Conservation (phyloP, 768 basidiomycete species). For the Lactarius hengduanensis region DNA sequence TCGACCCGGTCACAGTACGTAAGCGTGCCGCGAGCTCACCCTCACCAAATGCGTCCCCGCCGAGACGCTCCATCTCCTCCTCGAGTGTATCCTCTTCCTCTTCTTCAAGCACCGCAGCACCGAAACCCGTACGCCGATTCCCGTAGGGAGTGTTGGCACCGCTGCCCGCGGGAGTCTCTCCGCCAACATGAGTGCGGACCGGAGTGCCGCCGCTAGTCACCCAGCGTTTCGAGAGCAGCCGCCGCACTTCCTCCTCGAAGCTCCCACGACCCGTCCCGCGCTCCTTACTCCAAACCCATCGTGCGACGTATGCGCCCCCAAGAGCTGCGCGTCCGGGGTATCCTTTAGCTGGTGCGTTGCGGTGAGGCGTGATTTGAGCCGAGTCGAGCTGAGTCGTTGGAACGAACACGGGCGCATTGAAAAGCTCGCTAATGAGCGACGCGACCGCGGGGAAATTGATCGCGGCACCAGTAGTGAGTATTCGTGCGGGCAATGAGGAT, state of each 20-base stretch:
- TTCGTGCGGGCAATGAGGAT: constrained; percentile 57
- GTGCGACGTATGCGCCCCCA: constrained; percentile 74
- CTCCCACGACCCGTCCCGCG: constrained; percentile 50
- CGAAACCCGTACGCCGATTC: constrained; percentile 50
- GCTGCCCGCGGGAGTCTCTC: constrained; percentile 45
- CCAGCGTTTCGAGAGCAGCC: constrained; percentile 75
- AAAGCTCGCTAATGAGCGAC: constrained; percentile 76
- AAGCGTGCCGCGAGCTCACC: constrained; percentile 45
- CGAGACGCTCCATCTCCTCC: constrained; percentile 48
- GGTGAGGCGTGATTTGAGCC: constrained; percentile 66
- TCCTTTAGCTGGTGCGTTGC: constrained; percentile 69
- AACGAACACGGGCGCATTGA: constrained; percentile 78
- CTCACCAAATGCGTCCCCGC: constrained; percentile 40
- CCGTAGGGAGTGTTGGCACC: constrained; percentile 69
- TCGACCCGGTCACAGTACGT: constrained; percentile 56
- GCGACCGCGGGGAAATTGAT: constrained; percentile 83
- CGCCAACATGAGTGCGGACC: constrained; percentile 57
- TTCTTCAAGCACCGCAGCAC: constrained; percentile 56
- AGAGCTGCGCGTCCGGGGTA: constrained; percentile 69
- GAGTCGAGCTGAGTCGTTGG: constrained; percentile 74
- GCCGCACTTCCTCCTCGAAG: constrained; percentile 78
- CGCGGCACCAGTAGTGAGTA: constrained; percentile 75
- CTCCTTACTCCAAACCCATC: constrained; percentile 85
- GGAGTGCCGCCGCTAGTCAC: constrained; percentile 57
- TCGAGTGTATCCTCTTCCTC: constrained; percentile 77